Conservation (phyloP, 805 yeast species). For the Debaryomyces castellii region DNA sequence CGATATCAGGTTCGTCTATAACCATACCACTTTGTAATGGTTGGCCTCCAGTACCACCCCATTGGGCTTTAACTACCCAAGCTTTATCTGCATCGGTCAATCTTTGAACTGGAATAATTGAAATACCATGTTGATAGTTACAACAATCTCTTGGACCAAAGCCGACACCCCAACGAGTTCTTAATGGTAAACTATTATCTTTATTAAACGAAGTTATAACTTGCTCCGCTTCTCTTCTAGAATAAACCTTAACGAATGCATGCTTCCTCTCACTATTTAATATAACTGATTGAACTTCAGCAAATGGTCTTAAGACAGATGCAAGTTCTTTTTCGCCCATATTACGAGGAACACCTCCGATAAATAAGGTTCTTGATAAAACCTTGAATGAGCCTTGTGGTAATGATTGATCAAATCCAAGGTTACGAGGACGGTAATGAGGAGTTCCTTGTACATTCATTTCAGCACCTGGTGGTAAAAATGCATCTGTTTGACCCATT, state of each 20-base stretch:
- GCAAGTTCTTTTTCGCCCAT: constrained; percentile 78
- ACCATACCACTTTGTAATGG: constrained; percentile 77
- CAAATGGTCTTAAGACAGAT: constrained; percentile 73
- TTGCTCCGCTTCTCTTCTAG: constrained; percentile 86
- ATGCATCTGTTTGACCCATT: constrained; percentile 1
- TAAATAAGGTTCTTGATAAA: constrained; percentile 83
- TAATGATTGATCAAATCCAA: constrained; percentile 65
- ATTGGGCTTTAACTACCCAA: constrained; percentile 88
- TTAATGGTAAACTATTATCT: constrained; percentile 60
- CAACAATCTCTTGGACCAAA: constrained; percentile 98
- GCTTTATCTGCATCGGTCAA: constrained; percentile 91
- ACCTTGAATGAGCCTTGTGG: constrained; percentile 83
- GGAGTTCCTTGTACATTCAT: constrained; percentile 68
- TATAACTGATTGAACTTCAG: constrained; percentile 89
- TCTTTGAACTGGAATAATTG: constrained; percentile 82
- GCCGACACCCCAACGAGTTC: constrained; percentile 99
- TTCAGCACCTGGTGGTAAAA: constrained; percentile 49
- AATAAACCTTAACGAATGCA: constrained; percentile 93
- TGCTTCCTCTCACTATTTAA: constrained; percentile 87
- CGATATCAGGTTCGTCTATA: constrained; percentile 97
- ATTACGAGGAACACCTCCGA: constrained; percentile 86
- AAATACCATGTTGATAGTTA: constrained; percentile 87
- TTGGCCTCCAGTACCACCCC: constrained; percentile 96
- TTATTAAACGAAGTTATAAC: constrained; percentile 72
- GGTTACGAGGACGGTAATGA: constrained; percentile 73